Evolutionary conservation across 2,329 filamentous ascomycete genomes (phyloP).

Genomic region (Colletotrichum abscissum): DNA sequence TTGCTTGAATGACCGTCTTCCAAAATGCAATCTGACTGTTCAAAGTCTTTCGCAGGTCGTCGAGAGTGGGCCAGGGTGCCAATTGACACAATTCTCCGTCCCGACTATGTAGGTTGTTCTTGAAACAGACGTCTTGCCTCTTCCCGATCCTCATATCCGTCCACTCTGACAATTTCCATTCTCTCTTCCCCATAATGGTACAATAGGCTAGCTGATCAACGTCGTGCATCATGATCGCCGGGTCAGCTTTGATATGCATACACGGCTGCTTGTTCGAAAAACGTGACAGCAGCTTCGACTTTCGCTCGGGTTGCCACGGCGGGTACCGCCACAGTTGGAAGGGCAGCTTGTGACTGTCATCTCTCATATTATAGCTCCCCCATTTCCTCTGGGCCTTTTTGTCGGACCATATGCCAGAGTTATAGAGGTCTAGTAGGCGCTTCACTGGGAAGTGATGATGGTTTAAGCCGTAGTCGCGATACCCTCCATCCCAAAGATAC

Average conservation of each 20-base stretch:
- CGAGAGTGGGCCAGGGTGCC: constrained; percentile 20
- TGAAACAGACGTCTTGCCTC: constrained; percentile 10
- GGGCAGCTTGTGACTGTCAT: constrained; percentile 13
- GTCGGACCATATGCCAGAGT: constrained; percentile 30
- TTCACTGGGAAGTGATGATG: constrained; percentile 36
- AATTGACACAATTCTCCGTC: constrained; percentile 26
- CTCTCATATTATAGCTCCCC: constrained; percentile 17
- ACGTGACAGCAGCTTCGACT: neutral
- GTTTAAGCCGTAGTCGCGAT: constrained; percentile 32
- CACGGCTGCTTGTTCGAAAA: neutral
- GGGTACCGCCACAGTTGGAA: constrained; percentile 32
- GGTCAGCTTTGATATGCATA: neutral
- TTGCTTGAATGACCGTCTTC: constrained; percentile 11
- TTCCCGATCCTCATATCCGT: constrained; percentile 14
- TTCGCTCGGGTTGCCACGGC: constrained; percentile 16
- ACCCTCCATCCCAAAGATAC: constrained; percentile 30
- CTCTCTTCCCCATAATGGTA: neutral
- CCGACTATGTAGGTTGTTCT: neutral
- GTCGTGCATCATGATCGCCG: neutral
- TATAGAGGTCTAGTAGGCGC: constrained; percentile 8
- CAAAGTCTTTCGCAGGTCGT: constrained; percentile 21
- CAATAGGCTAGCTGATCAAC: neutral
- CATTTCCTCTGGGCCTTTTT: constrained; percentile 22
- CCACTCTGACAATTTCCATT: constrained; percentile 25
- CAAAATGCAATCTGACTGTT: constrained; percentile 31